Conservation (phyloP, 352 stramenopile species). For the Globisporangium paroecandrum region DNA sequence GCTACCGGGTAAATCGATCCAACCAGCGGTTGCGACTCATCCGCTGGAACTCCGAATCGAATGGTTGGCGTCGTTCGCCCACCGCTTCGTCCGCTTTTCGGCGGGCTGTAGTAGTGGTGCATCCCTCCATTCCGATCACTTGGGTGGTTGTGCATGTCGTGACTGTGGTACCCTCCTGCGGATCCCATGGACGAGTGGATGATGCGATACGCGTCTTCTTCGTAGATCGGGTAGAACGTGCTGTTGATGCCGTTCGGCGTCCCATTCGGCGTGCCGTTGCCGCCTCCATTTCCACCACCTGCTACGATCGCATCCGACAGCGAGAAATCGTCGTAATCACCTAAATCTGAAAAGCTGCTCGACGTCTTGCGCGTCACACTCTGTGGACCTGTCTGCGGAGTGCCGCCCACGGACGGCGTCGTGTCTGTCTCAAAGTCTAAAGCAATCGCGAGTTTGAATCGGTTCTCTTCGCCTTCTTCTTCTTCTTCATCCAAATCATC, state of each 20-base stretch:
- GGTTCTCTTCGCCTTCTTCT: conserved; percentile 31
- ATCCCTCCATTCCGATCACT: conserved; percentile 14
- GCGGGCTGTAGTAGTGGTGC: conserved; percentile 27
- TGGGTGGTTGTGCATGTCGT: conserved; percentile 19
- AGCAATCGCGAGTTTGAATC: conserved; percentile 51
- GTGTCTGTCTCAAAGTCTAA: conserved; percentile 69
- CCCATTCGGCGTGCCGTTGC: conserved; percentile 22
- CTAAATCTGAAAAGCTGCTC: conserved; percentile 85
- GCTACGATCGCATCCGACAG: conserved; percentile 57
- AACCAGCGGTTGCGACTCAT: conserved; percentile 64
- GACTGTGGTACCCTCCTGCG: conserved; percentile 24
- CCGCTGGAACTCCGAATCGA: conserved; percentile 42
- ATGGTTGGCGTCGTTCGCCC: conserved; percentile 62
- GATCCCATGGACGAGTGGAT: conserved; percentile 52
- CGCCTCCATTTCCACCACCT: conserved; percentile 24
- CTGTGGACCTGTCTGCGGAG: conserved; percentile 24
- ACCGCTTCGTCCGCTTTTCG: conserved; percentile 33
- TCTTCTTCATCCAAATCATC: conserved; percentile 20
- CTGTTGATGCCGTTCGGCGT: conserved; percentile 27
- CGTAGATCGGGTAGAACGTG: conserved; percentile 79
- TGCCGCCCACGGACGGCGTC: conserved; percentile 23
- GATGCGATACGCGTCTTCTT: conserved; percentile 66
- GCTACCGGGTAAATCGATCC: conserved; percentile 68
- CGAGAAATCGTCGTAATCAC: conserved; percentile 82
- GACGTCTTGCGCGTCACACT: conserved; percentile 75